phyloP scores from a whole-genome alignment of 495 filamentous ascomycete genomes.

The Penicillium egyptiacum region DNA sequence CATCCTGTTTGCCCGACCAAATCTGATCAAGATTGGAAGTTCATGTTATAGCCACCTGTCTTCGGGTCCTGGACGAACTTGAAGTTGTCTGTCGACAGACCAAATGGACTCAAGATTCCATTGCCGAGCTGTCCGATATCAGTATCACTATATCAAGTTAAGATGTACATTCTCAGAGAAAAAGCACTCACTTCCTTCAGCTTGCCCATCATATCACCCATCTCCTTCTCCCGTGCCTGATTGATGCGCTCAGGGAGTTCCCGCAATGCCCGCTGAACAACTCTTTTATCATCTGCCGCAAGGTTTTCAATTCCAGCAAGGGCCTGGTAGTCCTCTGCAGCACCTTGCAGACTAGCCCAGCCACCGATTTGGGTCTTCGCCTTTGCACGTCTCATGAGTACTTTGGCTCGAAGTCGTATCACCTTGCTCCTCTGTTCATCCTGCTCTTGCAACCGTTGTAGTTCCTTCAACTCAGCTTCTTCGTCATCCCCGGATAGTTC shows the following conservation, averaged over 20 bases:
- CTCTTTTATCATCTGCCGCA: constrained; percentile 59
- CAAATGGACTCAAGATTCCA: constrained; percentile 88
- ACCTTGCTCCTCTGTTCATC: constrained; percentile 61
- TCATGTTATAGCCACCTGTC: constrained; percentile 89
- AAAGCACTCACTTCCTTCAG: constrained; percentile 69
- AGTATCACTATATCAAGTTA: constrained; percentile 5
- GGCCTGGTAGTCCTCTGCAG: constrained; percentile 71
- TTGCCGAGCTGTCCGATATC: constrained; percentile 68
- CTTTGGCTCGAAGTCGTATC: constrained; percentile 76
- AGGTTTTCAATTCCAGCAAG: constrained; percentile 60
- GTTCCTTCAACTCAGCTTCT: constrained; percentile 58
- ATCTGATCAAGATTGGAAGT: constrained; percentile 56
- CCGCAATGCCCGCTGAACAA: constrained; percentile 63
- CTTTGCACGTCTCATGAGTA: constrained; percentile 79
- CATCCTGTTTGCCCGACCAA: background rate
- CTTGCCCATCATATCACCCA: constrained; percentile 95
- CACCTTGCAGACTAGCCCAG: constrained; percentile 81
- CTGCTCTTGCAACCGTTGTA: constrained; percentile 49
- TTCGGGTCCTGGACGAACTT: constrained; percentile 88
- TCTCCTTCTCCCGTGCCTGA: constrained; percentile 77
- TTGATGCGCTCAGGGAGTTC: constrained; percentile 66
- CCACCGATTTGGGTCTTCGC: constrained; percentile 68
- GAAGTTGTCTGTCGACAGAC: constrained; percentile 89
- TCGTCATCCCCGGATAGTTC: constrained; percentile 57
- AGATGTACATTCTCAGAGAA: background rate